Evolutionary conservation across 768 basidiomycete genomes (phyloP).

Genomic region (Postia placenta): DNA sequence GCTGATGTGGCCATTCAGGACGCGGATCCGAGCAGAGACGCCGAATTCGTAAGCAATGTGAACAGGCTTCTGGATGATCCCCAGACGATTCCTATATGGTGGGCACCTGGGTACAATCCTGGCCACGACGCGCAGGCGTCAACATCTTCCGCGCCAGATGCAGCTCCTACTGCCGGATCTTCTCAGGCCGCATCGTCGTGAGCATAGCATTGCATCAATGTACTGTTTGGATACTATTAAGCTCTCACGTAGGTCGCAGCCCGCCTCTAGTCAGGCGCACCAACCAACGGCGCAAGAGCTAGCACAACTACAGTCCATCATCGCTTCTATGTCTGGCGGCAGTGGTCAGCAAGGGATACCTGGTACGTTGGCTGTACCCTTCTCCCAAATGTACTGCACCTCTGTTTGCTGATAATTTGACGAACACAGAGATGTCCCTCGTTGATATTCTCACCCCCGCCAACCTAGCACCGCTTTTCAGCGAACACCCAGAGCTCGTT

Average conservation of each 20-base stretch:
- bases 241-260: constrained; percentile 3
- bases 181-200: constrained; percentile 2
- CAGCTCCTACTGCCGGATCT: not conserved
- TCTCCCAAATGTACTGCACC: constrained; percentile 3
- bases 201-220: not conserved
- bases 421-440: constrained; percentile 50
- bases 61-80: constrained; percentile 68
- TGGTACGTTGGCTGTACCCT: constrained; percentile 21
- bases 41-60: constrained; percentile 67
- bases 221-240: not conserved
- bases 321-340: constrained; percentile 25
- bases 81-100: constrained; percentile 56
- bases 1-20: constrained; percentile 38
- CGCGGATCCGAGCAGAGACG: constrained; percentile 57
- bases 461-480: constrained; percentile 68
- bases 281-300: constrained; percentile 58
- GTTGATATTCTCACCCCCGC: constrained; percentile 71
- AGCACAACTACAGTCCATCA: constrained; percentile 50
- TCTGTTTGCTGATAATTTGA: not conserved
- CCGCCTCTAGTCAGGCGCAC: constrained; percentile 3
- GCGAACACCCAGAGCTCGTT: constrained; percentile 61
- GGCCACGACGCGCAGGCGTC: constrained; percentile 36
- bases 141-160: constrained; percentile 32
- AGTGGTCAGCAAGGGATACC: constrained; percentile 22
- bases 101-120: constrained; percentile 40